Evolutionary conservation across 2,329 filamentous ascomycete genomes (phyloP).

Genomic region (Fusarium sp.): DNA sequence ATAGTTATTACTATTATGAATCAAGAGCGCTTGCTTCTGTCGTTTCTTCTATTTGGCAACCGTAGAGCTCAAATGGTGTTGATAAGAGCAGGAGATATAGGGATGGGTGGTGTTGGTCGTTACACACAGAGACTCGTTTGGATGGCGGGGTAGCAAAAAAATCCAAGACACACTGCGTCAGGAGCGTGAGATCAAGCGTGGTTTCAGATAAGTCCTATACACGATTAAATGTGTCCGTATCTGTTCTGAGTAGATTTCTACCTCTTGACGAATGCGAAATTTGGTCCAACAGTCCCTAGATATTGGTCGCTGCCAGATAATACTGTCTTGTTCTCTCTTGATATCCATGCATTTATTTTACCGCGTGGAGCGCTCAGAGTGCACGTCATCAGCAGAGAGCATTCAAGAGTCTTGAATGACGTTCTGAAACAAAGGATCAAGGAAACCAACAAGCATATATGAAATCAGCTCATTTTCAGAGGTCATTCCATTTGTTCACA

Average conservation of each 20-base stretch:
- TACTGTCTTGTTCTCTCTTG: neutral
- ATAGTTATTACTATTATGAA: no score
- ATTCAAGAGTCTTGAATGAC: neutral
- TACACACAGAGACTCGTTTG: neutral
- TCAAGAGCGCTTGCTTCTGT: no score
- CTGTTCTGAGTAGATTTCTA: no score
- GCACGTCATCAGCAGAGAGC: constrained; percentile 31
- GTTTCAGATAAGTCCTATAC: neutral
- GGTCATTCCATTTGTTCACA: neutral
- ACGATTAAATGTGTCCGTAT: neutral
- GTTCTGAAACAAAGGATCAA: constrained; percentile 16
- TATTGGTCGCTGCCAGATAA: neutral
- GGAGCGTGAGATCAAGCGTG: neutral
- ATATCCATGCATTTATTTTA: neutral
- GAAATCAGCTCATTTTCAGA: no score
- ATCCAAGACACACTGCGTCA: constrained; percentile 6
- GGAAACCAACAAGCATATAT: neutral
- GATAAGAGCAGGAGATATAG: neutral
- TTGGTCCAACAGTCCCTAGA: no score
- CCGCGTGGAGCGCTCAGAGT: neutral
- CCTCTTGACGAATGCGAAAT: no score
- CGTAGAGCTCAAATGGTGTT: neutral
- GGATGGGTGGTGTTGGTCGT: constrained; percentile 7
- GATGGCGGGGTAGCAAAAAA: constrained; percentile 30
- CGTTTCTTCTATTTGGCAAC: no score